phyloP scores from a whole-genome alignment of 208 protist genomes.

The Leishmania tarentolae region DNA sequence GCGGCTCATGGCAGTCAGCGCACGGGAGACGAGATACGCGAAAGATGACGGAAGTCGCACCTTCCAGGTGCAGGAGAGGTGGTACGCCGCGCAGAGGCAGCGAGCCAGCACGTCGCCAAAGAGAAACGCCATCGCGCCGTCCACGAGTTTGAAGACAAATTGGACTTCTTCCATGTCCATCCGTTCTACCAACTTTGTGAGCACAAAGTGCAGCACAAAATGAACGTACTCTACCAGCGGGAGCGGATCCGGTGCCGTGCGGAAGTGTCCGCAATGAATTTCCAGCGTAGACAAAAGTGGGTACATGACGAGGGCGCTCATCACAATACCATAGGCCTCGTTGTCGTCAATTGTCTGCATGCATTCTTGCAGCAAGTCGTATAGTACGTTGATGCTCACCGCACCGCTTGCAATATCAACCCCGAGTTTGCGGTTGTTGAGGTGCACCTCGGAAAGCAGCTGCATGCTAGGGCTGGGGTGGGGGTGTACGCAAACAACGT shows the following conservation, averaged over 20 bases:
- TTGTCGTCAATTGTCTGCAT: conserved; percentile 70
- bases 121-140: conserved; percentile 57
- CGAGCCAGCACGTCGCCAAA: conserved; percentile 71
- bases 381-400: conserved; percentile 30
- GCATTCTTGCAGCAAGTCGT: conserved; percentile 54
- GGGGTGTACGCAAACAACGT: conserved; percentile 67
- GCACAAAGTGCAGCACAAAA: conserved; percentile 59
- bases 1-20: conserved; percentile 35
- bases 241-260: conserved; percentile 17
- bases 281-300: conserved; percentile 43
- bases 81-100: conserved; percentile 50
- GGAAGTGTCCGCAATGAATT: conserved; percentile 17
- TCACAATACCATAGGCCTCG: conserved; percentile 67
- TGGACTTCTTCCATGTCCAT: conserved; percentile 41
- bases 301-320: conserved; percentile 70
- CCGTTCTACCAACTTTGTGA: conserved; percentile 49
- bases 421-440: conserved; percentile 28
- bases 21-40: conserved; percentile 42
- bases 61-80: conserved; percentile 47
- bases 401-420: conserved; percentile 24
- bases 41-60: conserved; percentile 49
- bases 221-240: conserved; percentile 56
- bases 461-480: conserved; percentile 31
- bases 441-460: conserved; percentile 28
- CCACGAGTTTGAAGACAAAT: conserved; percentile 32